phyloP scores from a whole-genome alignment of 129 eudicot species.

The Flaveria brownii region DNA sequence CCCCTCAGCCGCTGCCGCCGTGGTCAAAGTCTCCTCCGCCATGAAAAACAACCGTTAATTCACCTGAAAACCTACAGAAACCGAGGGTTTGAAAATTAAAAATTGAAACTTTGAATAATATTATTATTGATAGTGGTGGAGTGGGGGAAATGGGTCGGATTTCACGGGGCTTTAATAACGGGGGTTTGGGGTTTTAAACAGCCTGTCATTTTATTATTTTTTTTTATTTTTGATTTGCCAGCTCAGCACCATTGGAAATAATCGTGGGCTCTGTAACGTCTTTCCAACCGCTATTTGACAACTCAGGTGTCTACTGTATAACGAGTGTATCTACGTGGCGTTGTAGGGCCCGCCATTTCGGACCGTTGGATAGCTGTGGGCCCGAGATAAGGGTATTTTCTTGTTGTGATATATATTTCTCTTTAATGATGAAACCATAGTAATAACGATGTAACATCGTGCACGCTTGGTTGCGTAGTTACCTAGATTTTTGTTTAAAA shows the following conservation, averaged over 20 bases:
- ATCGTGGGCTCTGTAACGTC: constrained; percentile 52
- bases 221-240: constrained; percentile 3
- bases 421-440: background rate
- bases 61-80: background rate
- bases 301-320: constrained; percentile 64
- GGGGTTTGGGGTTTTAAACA: constrained; percentile 44
- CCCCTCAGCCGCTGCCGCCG: constrained; percentile 33
- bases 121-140: constrained; percentile 4
- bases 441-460: background rate
- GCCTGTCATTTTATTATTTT: constrained; percentile 42
- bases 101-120: background rate
- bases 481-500: background rate
- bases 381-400: background rate
- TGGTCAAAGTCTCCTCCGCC: constrained; percentile 64
- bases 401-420: background rate
- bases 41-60: constrained; percentile 20
- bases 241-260: constrained; percentile 33
- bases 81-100: constrained; percentile 16
- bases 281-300: constrained; percentile 70
- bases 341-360: background rate
- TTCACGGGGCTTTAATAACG: constrained; percentile 21
- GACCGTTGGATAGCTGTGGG: constrained; percentile 10
- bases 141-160: constrained; percentile 10
- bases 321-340: constrained; percentile 48
- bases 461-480: background rate